A percentile compares a stretch with the other conserved stretches of the same genome.
phyloP scores from a whole-genome alignment of 805 yeast species.

The Maudiozyma serrabonitensis region DNA sequence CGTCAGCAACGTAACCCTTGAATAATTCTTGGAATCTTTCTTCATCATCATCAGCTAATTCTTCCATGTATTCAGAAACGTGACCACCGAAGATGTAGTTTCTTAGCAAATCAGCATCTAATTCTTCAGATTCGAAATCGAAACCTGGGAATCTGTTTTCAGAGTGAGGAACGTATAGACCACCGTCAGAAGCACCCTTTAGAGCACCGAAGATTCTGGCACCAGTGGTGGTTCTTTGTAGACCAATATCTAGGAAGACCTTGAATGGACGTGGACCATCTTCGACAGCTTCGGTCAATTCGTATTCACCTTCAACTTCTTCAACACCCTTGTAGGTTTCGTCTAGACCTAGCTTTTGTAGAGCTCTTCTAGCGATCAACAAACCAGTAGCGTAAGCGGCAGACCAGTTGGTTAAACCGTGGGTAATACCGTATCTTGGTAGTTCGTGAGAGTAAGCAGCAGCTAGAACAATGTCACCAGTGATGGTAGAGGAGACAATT shows the following conservation, averaged over 20 bases:
- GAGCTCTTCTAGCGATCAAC: constrained; percentile 97
- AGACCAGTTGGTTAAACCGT: constrained; percentile 99
- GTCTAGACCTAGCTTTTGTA: constrained; percentile 94
- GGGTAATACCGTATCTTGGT: constrained; percentile 93
- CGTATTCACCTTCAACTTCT: constrained; percentile 99
- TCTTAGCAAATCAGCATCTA: constrained; percentile 94
- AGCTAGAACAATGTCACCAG: constrained; percentile 91
- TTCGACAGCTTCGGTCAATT: constrained; percentile 97
- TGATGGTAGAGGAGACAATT: constrained; percentile 90
- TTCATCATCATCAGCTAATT: constrained; percentile 99
- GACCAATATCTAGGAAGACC: constrained; percentile 98
- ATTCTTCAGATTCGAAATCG: constrained; percentile 97
- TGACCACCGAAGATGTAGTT: constrained; percentile 99
- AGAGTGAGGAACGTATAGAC: constrained; percentile 97
- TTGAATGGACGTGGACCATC: constrained; percentile 99
- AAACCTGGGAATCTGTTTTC: constrained; percentile 99
- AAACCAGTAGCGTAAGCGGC: constrained; percentile 99
- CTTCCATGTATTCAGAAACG: constrained; percentile 99
- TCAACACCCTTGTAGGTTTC: constrained; percentile 98
- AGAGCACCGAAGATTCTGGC: constrained; percentile 98
- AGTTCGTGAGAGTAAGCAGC: constrained; percentile 99
- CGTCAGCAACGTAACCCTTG: constrained; percentile 94
- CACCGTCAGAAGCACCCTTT: constrained; percentile 99
- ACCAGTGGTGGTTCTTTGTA: constrained; percentile 99
- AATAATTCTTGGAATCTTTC: constrained; percentile 95